These are phyloP conservation scores for Chlorella sp. DNA, from an alignment of 139 green algal species.

Conservation along the genomic window DNA sequence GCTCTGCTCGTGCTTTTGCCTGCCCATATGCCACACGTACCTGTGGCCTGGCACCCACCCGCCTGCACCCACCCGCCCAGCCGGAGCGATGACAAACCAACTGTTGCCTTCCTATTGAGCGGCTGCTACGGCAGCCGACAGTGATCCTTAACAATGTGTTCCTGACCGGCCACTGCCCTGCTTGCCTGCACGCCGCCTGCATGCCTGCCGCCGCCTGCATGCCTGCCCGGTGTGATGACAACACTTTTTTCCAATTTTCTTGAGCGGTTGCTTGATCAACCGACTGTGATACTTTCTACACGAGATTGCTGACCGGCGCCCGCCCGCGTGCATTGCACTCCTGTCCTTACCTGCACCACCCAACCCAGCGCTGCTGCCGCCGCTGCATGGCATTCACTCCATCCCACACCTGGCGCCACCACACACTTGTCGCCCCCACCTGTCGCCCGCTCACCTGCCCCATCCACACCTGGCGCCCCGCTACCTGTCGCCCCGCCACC, in stretches of 20 bases:
- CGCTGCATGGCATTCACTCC: neutral
- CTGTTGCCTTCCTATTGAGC: neutral
- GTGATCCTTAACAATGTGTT: neutral
- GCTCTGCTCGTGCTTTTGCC: neutral
- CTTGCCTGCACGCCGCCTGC: neutral
- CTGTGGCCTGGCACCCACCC: neutral
- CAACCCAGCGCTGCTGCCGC: neutral
- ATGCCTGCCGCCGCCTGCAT: neutral
- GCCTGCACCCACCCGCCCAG: neutral
- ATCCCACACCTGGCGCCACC: too few species aligned
- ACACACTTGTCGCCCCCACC: too few species aligned
- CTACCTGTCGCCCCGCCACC: too few species aligned
- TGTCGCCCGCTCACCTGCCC: too few species aligned
- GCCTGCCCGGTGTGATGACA: neutral
- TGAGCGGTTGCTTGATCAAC: neutral
- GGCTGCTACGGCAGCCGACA: neutral
- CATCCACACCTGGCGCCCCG: too few species aligned
- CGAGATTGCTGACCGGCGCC: neutral
- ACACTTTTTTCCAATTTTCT: neutral
- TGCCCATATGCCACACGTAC: neutral
- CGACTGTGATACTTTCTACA: neutral
- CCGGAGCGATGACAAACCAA: neutral
- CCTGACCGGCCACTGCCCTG: neutral
- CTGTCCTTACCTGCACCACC: neutral
- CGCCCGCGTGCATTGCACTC: too few species aligned